These are phyloP conservation scores for Carex pumila DNA, from an alignment of 176 grass and related monocot species.

Conservation along the genomic window DNA sequence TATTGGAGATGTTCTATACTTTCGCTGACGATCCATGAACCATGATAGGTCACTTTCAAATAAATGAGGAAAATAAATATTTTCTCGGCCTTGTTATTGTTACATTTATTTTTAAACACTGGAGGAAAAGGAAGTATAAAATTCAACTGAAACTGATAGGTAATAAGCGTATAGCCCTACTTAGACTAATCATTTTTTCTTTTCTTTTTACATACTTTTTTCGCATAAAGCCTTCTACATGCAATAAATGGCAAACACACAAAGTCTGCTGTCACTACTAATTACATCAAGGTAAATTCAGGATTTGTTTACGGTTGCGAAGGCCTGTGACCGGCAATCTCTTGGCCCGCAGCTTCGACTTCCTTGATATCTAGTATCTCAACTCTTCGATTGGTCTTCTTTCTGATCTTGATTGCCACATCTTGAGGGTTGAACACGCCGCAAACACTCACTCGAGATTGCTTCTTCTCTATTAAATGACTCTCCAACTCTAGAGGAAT, in stretches of 20 bases:
- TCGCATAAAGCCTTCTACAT: not conserved
- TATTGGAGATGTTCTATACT: not conserved
- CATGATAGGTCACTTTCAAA: not conserved
- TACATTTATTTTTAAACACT: not conserved
- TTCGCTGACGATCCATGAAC: not conserved
- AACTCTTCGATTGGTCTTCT: conserved; percentile 66
- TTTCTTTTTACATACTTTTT: not conserved
- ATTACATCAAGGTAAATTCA: not conserved
- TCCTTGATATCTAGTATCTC: conserved; percentile 88
- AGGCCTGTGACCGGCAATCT: not conserved
- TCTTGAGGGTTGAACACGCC: conserved; percentile 74
- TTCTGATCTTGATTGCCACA: conserved; percentile 80
- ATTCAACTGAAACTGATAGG: not conserved
- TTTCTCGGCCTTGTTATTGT: not conserved
- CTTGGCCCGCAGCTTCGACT: conserved; percentile 10
- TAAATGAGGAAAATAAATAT: not conserved
- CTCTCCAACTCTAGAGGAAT: conserved; percentile 51
- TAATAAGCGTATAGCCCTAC: no score
- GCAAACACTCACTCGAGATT: conserved; percentile 52
- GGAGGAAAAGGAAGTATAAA: not conserved
- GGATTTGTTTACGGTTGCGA: not conserved
- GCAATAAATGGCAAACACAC: not conserved
- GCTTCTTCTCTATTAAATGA: conserved; percentile 70
- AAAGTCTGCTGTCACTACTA: not conserved
- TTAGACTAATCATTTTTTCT: not conserved